Conservation (phyloP, 2,329 filamentous ascomycete genomes). For the Cytospora paraplurivora region DNA sequence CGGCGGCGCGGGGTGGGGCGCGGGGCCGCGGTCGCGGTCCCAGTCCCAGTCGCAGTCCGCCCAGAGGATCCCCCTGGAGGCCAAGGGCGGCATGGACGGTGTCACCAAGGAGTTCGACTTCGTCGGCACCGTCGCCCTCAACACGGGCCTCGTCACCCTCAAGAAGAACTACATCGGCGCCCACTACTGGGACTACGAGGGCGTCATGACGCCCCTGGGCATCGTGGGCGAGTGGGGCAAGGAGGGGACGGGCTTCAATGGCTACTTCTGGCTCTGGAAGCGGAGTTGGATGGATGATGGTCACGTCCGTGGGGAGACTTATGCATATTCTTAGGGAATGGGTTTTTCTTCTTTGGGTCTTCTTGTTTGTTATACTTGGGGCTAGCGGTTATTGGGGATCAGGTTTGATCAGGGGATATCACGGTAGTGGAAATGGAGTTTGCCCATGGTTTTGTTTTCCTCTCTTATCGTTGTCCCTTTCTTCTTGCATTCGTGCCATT, state of each 20-base stretch:
- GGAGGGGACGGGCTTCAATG: slow-evolving; percentile 24
- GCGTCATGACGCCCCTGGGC: slow-evolving; percentile 30
- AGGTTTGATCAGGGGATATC: neutral
- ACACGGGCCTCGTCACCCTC: slow-evolving; percentile 26
- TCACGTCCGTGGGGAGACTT: slow-evolving; percentile 13
- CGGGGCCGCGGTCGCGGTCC: neutral
- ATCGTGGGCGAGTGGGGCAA: slow-evolving; percentile 38
- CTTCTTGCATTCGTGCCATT: neutral
- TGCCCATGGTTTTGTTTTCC: neutral
- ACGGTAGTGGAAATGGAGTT: neutral
- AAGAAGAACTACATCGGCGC: slow-evolving; percentile 26
- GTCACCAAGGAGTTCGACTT: slow-evolving; percentile 28
- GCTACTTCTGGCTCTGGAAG: slow-evolving; percentile 29
- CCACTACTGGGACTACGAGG: slow-evolving; percentile 29
- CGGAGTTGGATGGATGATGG: slow-evolving; percentile 28
- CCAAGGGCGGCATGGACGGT: slow-evolving; percentile 24
- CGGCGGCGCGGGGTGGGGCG: too few species aligned
- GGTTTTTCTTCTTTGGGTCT: neutral
- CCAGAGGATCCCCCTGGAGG: slow-evolving; percentile 25
- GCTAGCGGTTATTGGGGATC: neutral
- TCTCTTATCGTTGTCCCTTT: neutral
- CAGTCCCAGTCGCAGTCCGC: neutral
- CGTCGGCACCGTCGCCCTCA: slow-evolving; percentile 18
- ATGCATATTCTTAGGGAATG: slow-evolving; percentile 21
- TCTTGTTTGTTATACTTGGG: neutral